Evolutionary conservation across 2,329 filamentous ascomycete genomes (phyloP), one percentile per base, ranked within the genome.

Genomic region (Tolypocladium sp.): DNA sequence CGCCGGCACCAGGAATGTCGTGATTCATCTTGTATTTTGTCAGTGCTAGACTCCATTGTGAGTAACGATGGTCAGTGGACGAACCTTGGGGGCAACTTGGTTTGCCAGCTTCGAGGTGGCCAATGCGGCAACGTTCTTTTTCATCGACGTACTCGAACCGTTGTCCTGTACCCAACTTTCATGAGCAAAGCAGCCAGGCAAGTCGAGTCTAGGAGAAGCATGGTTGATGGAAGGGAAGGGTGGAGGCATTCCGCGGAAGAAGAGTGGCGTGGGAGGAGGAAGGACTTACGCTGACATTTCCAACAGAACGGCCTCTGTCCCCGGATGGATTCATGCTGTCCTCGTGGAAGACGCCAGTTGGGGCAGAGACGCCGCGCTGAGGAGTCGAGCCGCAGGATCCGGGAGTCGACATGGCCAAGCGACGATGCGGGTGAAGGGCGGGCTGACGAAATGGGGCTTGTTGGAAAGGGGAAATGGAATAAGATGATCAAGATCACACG

Each of bases 61-160:
- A 53, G 8, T 13, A 27, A 12, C 7, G 7, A 33, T 37, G 30
- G 20, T 15, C 2, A 53, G 49, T n/a, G 30, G 30, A 54, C 52
- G 55, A 63, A 84, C 83, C 79, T 84, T 84, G 65, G 76, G 72
- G 62, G 69, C 74, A 65, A 74, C 75, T 69, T 84, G 81, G 60
- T 85, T 85, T 59, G 75, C 77, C 63, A 85, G 69, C 66, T 82
- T 85, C 55, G 79, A 82, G 6, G 82, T 78, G 35, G 77, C 70
- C 63, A 86, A 73, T 44, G 76, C 75, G 42, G 75, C 71, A 37
- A 79, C 70, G n/a, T 72, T 69, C 64, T 78, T 80, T 67, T 79
- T 79, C 56, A 64, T 60, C 2, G 64, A 53, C 12, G 60, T 44
- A n/a, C 25, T 55, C 30, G 64, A 58, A 42, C 59, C 59, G 33